Conservation (phyloP, 148 eudicot species). For the Fagopyrum esculentum region DNA sequence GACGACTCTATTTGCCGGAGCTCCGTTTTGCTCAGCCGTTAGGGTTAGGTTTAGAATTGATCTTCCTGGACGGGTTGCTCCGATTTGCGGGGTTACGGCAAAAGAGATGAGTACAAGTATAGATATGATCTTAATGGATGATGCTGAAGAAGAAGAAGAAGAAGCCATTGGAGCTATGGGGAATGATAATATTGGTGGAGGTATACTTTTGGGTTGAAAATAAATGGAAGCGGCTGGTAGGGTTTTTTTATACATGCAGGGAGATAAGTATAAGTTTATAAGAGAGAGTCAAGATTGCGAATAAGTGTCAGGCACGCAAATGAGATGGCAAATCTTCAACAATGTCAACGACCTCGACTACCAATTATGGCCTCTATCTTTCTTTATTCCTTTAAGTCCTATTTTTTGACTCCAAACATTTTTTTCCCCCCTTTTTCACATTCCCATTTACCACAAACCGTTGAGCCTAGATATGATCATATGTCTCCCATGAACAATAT, state of each 20-base stretch:
- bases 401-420: background rate
- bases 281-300: background rate
- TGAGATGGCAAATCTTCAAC: background rate
- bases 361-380: background rate
- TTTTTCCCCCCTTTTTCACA: background rate
- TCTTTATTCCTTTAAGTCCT: background rate
- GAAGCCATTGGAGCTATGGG: background rate
- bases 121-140: background rate
- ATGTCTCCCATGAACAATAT: too few relatives aligned
- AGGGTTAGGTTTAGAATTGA: background rate
- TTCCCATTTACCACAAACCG: background rate
- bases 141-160: background rate
- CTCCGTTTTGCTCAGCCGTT: background rate
- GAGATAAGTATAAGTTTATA: background rate
- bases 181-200: background rate
- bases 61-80: constrained; percentile 6
- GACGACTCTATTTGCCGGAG: background rate
- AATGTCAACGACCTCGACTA: constrained; percentile 1
- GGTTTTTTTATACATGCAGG: background rate
- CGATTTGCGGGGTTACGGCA: background rate
- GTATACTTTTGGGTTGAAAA: background rate
- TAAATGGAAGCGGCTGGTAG: constrained; percentile 4
- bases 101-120: background rate
- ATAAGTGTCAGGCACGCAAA: constrained; percentile 2
- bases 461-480: too few relatives aligned